Percentiles rank a stretch among this genome's conserved stretches.
These are phyloP conservation scores for Trichaptum fuscoviolaceum DNA, from an alignment of 768 basidiomycete genomes.

Conservation along the genomic window DNA sequence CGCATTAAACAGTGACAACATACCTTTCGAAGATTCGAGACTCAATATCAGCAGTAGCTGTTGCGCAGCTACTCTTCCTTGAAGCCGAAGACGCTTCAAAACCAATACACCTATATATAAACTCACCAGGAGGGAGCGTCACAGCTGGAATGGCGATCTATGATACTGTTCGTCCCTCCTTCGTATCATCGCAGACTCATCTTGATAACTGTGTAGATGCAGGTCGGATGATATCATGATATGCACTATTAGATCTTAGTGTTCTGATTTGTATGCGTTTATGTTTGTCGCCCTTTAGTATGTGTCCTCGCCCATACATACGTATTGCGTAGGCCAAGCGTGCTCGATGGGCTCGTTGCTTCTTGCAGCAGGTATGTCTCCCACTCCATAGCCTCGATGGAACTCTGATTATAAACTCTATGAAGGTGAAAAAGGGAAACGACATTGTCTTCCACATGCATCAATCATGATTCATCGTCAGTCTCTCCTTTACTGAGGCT, in stretches of 20 bases:
- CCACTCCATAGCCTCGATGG: constrained; percentile 12
- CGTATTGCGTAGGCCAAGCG: constrained; percentile 93
- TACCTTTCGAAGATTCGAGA: constrained; percentile 66
- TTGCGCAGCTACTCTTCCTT: constrained; percentile 90
- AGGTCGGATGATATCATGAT: constrained; percentile 39
- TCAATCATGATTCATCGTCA: constrained; percentile 98
- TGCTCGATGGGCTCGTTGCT: constrained; percentile 95
- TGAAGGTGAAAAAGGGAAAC: constrained; percentile 76
- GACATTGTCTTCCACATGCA: constrained; percentile 88
- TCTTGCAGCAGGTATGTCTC: constrained; percentile 63
- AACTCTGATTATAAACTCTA: constrained; percentile 9
- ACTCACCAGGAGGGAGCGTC: constrained; percentile 94
- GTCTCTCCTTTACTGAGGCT: constrained; percentile 20
- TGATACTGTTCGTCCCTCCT: constrained; percentile 70
- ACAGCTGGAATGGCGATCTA: constrained; percentile 96
- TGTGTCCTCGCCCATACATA: constrained; percentile 91
- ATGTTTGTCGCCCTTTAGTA: constrained; percentile 46
- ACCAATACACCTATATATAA: constrained; percentile 96
- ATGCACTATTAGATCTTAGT: neutral
- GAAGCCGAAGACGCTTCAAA: constrained; percentile 94
- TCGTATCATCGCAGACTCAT: constrained; percentile 4
- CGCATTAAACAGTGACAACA: constrained; percentile 3
- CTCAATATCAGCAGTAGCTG: constrained; percentile 79
- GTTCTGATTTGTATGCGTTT: neutral
- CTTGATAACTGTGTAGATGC: constrained; percentile 46